These are phyloP conservation scores for Alternaria viburni DNA, from an alignment of 2,329 filamentous ascomycete genomes.

Conservation along the genomic window DNA sequence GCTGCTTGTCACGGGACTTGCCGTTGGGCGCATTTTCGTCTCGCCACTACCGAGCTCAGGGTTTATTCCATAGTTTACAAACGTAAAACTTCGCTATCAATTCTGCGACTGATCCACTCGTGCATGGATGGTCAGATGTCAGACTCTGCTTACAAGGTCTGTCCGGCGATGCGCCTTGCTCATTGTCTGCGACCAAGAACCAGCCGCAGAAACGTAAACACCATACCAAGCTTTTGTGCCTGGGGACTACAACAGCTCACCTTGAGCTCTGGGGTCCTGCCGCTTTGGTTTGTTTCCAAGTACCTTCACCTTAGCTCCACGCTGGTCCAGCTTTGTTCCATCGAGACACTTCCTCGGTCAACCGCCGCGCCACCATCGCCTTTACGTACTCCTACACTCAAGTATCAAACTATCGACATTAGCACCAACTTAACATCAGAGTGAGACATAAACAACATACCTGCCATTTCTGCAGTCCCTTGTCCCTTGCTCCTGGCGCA, in stretches of 20 bases:
- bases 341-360: neutral
- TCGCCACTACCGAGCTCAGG: neutral
- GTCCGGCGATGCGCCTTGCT: neutral
- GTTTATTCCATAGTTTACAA: neutral
- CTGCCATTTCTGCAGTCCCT: constrained; percentile 52
- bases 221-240: neutral
- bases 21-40: neutral
- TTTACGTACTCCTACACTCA: neutral
- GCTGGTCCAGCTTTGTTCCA: neutral
- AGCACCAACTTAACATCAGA: neutral
- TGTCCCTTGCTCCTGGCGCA: constrained; percentile 40
- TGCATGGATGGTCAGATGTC: constrained; percentile 1
- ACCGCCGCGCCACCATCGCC: neutral
- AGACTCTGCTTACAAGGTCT: neutral
- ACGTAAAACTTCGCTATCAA: neutral
- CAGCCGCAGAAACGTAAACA: neutral
- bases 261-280: neutral
- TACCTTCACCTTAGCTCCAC: neutral
- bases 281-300: neutral
- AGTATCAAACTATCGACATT: constrained; percentile 10
- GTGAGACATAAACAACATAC: constrained; percentile 15
- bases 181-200: neutral
- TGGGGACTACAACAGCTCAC: neutral
- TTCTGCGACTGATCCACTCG: constrained; percentile 1
- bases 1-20: neutral